These are phyloP conservation scores for Liriodendron chinense DNA, from an alignment of 164 flowering plant genomes.

Conservation along the genomic window DNA sequence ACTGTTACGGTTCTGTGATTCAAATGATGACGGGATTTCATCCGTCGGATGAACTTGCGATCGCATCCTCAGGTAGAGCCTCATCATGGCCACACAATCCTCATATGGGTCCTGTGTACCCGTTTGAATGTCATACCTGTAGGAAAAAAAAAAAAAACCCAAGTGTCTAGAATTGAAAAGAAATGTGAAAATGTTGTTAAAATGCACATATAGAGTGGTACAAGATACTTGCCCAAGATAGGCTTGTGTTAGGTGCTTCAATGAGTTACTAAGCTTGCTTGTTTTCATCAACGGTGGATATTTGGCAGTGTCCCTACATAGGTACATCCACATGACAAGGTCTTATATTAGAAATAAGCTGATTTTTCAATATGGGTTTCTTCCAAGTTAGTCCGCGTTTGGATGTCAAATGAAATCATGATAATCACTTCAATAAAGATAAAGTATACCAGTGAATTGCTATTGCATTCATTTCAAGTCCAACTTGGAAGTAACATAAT, in stretches of 20 bases:
- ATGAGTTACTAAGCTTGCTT: conserved; percentile 93
- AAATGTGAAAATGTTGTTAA: not conserved
- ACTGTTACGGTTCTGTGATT: conserved; percentile 59
- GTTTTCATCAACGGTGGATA: conserved; percentile 94
- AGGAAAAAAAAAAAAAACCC: not conserved
- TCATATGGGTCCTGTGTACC: conserved; percentile 88
- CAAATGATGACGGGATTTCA: conserved; percentile 51
- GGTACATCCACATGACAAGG: not conserved
- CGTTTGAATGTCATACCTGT: conserved; percentile 79
- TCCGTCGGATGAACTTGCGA: conserved; percentile 46
- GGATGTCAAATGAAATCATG: no score
- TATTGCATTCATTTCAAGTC: not conserved
- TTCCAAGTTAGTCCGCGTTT: no score
- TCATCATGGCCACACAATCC: conserved; percentile 82
- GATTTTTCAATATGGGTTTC: no score
- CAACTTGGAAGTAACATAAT: not conserved
- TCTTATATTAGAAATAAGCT: no score
- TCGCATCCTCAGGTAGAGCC: conserved; percentile 82
- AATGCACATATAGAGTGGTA: not conserved
- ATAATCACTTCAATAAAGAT: no score
- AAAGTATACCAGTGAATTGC: not conserved
- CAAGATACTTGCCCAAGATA: conserved; percentile 61
- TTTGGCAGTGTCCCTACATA: conserved; percentile 75
- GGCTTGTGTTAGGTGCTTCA: conserved; percentile 78
- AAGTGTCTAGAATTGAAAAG: not conserved